Conservation (phyloP, 2,329 filamentous ascomycete genomes). For the Nemania serpens region DNA sequence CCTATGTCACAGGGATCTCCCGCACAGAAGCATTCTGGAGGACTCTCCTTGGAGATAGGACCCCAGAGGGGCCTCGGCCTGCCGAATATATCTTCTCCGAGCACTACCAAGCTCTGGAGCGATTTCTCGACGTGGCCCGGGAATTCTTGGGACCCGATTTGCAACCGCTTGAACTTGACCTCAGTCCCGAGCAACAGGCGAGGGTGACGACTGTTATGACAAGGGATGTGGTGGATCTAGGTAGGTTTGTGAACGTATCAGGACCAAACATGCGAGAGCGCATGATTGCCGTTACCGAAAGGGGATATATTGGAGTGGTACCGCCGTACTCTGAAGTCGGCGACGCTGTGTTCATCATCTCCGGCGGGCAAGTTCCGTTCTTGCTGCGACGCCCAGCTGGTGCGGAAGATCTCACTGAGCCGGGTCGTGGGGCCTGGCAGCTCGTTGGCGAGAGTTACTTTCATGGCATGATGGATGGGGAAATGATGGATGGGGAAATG, state of each 20-base stretch:
- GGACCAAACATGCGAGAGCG: conserved; percentile 1
- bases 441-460: conserved; percentile 13
- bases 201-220: no score
- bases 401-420: not conserved
- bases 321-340: conserved; percentile 6
- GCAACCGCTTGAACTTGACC: not conserved
- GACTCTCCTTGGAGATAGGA: conserved; percentile 4
- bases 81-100: not conserved
- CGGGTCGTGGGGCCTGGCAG: not conserved
- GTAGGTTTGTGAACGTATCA: not conserved
- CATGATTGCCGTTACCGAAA: conserved; percentile 6
- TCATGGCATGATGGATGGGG: conserved; percentile 12
- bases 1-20: conserved; percentile 6
- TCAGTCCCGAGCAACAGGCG: no score
- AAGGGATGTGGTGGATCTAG: not conserved
- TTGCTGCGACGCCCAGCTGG: not conserved
- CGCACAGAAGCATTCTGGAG: conserved; percentile 7
- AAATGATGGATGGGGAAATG: conserved; percentile 6
- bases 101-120: no score
- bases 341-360: conserved; percentile 5
- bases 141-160: no score
- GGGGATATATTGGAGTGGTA: not conserved
- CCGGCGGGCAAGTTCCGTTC: conserved; percentile 5
- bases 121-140: no score
- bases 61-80: not conserved